Conservation (phyloP, 306 rosid species). For the Myrica gale region DNA sequence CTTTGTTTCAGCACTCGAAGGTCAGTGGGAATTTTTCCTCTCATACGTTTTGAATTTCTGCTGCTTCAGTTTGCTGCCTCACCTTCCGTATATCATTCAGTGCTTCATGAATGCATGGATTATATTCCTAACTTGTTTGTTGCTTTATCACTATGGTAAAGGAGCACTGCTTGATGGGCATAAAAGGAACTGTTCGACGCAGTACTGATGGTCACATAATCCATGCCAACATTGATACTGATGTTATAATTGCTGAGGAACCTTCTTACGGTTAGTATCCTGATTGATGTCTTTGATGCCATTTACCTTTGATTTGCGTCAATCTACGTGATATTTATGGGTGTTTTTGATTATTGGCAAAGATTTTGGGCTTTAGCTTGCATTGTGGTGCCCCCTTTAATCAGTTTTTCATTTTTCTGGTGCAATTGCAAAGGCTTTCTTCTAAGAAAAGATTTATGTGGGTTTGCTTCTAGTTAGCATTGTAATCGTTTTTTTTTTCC, state of each 20-base stretch:
- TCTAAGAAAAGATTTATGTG: background rate
- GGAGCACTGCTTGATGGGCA: slow-evolving; percentile 99
- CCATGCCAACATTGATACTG: slow-evolving; percentile 98
- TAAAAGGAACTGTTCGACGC: slow-evolving; percentile 98
- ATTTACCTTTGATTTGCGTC: slow-evolving; percentile 11
- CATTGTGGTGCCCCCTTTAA: background rate
- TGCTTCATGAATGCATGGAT: background rate
- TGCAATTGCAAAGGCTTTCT: background rate
- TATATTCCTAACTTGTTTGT: slow-evolving; percentile 12
- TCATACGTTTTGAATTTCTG: background rate
- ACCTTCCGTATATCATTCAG: slow-evolving; percentile 1
- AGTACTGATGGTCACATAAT: slow-evolving; percentile 99
- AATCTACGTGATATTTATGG: background rate
- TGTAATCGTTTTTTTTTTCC: background rate
- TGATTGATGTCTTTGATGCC: slow-evolving; percentile 4
- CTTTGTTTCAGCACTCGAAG: slow-evolving; percentile 99
- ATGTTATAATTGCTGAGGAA: slow-evolving; percentile 95
- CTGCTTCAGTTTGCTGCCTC: slow-evolving; percentile 22
- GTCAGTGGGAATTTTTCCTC: slow-evolving; percentile 36
- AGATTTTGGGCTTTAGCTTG: background rate
- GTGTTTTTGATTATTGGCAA: background rate
- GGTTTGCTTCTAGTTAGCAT: background rate
- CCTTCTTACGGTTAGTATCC: slow-evolving; percentile 88
- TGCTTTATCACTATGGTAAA: slow-evolving; percentile 34
- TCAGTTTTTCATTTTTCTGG: slow-evolving; percentile 1